Percentiles rank a stretch among this genome's conserved stretches.
These are phyloP conservation scores for Pestalotiopsis fici DNA, from an alignment of 2,329 filamentous ascomycete genomes.

Conservation along the genomic window DNA sequence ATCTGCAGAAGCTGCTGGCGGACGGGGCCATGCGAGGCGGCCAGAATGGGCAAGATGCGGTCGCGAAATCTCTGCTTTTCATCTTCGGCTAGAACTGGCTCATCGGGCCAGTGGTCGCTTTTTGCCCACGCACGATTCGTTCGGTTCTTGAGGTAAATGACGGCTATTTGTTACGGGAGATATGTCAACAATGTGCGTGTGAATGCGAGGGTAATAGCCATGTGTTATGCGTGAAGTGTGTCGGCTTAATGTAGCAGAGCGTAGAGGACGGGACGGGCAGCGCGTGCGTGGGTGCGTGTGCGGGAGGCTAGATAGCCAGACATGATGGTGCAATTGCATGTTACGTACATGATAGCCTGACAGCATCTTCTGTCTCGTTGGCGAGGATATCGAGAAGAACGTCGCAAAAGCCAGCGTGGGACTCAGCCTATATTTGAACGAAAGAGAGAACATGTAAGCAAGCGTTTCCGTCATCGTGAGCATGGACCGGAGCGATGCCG, in stretches of 20 bases:
- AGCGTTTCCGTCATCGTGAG: slow-evolving; percentile 8
- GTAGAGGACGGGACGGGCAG: neutral
- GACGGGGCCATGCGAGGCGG: slow-evolving; percentile 75
- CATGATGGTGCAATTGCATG: neutral
- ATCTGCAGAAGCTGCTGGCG: slow-evolving; percentile 92
- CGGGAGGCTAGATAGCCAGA: neutral
- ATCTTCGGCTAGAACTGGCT: slow-evolving; percentile 78
- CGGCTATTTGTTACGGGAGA: slow-evolving; percentile 57
- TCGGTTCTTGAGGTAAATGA: slow-evolving; percentile 97
- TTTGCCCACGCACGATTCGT: slow-evolving; percentile 89
- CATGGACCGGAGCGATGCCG: neutral
- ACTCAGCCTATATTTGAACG: slow-evolving; percentile 69
- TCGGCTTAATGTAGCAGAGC: neutral
- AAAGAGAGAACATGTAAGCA: slow-evolving; percentile 16
- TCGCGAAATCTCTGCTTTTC: slow-evolving; percentile 88
- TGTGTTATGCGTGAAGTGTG: neutral
- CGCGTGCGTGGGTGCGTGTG: no score
- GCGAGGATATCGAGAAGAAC: slow-evolving; percentile 89
- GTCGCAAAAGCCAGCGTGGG: slow-evolving; percentile 85
- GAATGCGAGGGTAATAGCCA: neutral
- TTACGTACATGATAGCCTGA: slow-evolving; percentile 83
- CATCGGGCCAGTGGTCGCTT: slow-evolving; percentile 71
- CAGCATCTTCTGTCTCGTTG: slow-evolving; percentile 79
- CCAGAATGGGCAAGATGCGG: slow-evolving; percentile 86
- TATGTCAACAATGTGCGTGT: slow-evolving; percentile 12